A percentile compares a stretch with the other conserved stretches of the same genome.
Conservation (phyloP, 2,329 filamentous ascomycete species). For the Phialocephala sp. region DNA sequence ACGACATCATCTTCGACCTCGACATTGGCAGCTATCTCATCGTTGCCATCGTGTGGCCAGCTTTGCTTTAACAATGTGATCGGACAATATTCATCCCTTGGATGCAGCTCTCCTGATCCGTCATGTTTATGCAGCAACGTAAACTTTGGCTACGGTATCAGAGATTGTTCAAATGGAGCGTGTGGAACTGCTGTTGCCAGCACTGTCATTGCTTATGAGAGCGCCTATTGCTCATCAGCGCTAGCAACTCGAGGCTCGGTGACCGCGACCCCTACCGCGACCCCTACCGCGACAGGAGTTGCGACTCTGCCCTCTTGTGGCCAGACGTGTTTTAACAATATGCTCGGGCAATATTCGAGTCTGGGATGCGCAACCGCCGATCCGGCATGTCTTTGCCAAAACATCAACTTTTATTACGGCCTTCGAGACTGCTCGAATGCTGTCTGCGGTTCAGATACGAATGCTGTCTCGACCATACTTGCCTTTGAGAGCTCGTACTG, state of each 20-base stretch:
- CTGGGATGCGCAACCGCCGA: constrained; percentile 46
- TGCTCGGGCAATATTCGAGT: constrained; percentile 45
- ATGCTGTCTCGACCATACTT: constrained; percentile 10
- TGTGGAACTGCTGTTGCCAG: constrained; percentile 38
- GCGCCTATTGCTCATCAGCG: constrained; percentile 20
- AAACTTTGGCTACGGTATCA: constrained; percentile 49
- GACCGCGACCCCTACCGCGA: constrained; percentile 1
- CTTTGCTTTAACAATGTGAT: constrained; percentile 47
- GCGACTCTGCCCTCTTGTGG: constrained; percentile 10
- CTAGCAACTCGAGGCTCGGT: constrained; percentile 3
- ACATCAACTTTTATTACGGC: constrained; percentile 48
- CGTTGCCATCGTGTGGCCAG: constrained; percentile 22
- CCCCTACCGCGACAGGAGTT: constrained; percentile 9
- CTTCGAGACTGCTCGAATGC: constrained; percentile 49
- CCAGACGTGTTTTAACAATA: constrained; percentile 44
- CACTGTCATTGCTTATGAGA: constrained; percentile 34
- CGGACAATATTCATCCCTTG: constrained; percentile 44
- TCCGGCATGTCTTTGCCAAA: constrained; percentile 46
- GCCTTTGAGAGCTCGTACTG: constrained; percentile 21
- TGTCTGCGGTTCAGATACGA: constrained; percentile 41
- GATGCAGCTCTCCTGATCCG: constrained; percentile 44
- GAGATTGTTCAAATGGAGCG: constrained; percentile 49
- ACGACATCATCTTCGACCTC: background rate
- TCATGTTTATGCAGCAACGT: constrained; percentile 47
- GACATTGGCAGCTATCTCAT: constrained; percentile 5